These are phyloP conservation scores for Zarea fungicola DNA, from an alignment of 2,329 filamentous ascomycete genomes.

Conservation along the genomic window DNA sequence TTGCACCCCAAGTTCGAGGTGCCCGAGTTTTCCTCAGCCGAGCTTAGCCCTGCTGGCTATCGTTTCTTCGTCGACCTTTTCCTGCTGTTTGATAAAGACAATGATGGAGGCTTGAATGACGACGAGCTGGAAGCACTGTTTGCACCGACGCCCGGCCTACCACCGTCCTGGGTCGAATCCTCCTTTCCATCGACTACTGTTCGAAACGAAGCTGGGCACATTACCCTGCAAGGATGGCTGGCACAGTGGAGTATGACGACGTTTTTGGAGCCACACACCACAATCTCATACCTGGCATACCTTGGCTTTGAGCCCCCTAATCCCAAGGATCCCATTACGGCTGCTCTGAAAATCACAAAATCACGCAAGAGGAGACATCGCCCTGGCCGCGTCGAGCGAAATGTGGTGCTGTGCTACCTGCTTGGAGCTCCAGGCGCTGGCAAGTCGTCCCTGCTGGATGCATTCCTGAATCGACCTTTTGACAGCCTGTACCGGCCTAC, in stretches of 20 bases:
- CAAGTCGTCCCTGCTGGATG: conserved; percentile 85
- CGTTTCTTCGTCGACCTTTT: conserved; percentile 97
- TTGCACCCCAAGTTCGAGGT: conserved; percentile 93
- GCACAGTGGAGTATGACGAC: conserved; percentile 99
- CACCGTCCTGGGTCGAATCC: conserved; percentile 79
- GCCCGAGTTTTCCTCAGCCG: conserved; percentile 83
- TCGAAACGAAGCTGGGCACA: conserved; percentile 88
- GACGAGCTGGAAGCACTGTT: conserved; percentile 81
- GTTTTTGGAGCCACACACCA: conserved; percentile 91
- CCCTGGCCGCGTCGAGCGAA: conserved; percentile 82
- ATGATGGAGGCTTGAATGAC: conserved; percentile 88
- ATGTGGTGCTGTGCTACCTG: conserved; percentile 91
- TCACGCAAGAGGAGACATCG: conserved; percentile 77
- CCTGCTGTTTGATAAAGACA: conserved; percentile 92
- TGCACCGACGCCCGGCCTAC: conserved; percentile 85
- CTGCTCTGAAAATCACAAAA: conserved; percentile 88
- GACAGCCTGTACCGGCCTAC: conserved; percentile 81
- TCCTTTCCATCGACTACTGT: conserved; percentile 92
- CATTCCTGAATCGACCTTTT: conserved; percentile 86
- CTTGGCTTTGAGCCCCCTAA: conserved; percentile 85
- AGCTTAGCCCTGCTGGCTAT: conserved; percentile 90
- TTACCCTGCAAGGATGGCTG: conserved; percentile 95
- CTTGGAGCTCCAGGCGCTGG: conserved; percentile 80
- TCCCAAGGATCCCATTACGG: conserved; percentile 69
- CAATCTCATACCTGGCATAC: conserved; percentile 91